Conservation (phyloP, 176 grass and related monocot species). For the Avena atlantica region DNA sequence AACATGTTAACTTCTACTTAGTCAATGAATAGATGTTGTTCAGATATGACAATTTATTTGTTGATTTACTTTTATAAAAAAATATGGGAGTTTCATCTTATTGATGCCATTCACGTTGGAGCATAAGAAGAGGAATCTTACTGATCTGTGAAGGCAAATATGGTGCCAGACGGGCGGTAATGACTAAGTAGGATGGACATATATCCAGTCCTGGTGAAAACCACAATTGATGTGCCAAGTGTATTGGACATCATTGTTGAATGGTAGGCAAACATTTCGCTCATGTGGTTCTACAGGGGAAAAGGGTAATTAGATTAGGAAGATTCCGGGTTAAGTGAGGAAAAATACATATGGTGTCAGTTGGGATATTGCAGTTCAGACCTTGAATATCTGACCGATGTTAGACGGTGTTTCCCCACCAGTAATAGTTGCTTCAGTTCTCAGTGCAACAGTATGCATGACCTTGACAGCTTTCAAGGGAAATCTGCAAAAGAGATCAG, state of each 20-base stretch:
- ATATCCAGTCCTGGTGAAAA: conserved; percentile 95
- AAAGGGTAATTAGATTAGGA: conserved; percentile 20
- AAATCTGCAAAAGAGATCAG: conserved; percentile 58
- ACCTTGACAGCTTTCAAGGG: conserved; percentile 99
- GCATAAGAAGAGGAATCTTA: conserved; percentile 51
- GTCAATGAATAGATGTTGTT: background rate
- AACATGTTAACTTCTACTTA: conserved; percentile 17
- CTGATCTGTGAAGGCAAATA: conserved; percentile 99
- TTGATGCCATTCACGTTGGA: background rate
- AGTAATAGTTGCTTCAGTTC: conserved; percentile 87
- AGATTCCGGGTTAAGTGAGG: conserved; percentile 5
- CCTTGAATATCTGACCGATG: conserved; percentile 91
- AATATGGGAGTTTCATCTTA: background rate
- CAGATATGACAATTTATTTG: background rate
- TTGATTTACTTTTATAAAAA: background rate
- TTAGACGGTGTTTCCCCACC: conserved; percentile 70
- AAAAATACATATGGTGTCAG: conserved; percentile 14
- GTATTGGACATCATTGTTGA: conserved; percentile 99
- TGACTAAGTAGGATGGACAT: conserved; percentile 99
- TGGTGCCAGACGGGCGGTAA: conserved; percentile 89
- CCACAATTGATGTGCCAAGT: conserved; percentile 91
- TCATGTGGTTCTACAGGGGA: conserved; percentile 81
- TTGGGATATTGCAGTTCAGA: conserved; percentile 36
- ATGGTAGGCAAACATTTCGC: conserved; percentile 98
- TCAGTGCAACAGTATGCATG: conserved; percentile 93